Evolutionary conservation across 1,139 yeast species (phyloP).

Genomic region (Pichia norvegensis): DNA sequence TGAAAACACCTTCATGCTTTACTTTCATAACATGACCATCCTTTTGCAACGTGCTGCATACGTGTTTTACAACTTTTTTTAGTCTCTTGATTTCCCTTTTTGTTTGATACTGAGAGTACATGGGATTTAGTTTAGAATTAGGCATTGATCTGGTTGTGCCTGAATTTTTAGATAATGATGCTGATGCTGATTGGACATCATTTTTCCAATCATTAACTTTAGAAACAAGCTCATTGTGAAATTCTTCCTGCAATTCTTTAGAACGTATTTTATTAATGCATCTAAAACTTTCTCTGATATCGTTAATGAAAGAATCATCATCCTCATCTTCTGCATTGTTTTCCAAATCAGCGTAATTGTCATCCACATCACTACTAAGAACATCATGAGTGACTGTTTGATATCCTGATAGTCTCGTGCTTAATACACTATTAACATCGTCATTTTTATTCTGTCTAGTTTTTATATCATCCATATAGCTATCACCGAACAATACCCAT

Average conservation of each 20-base stretch:
- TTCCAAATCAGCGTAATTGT: not conserved
- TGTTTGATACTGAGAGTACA: not conserved
- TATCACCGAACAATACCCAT: not conserved
- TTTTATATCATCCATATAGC: not conserved
- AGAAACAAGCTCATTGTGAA: slow-evolving; percentile 7
- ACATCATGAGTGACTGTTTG: not conserved
- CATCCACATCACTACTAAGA: not conserved
- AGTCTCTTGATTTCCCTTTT: not conserved
- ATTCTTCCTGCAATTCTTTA: not conserved
- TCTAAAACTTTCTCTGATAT: slow-evolving; percentile 3
- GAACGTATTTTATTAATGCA: not conserved
- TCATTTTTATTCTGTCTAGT: not conserved
- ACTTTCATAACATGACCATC: not conserved
- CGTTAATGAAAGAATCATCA: slow-evolving; percentile 7
- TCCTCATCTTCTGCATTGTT: slow-evolving; percentile 4
- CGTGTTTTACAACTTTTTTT: slow-evolving; percentile 1
- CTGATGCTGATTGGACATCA: not conserved
- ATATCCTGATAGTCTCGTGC: slow-evolving; percentile 8
- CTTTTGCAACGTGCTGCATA: slow-evolving; percentile 5
- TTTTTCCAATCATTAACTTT: slow-evolving; percentile 11
- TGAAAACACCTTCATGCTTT: slow-evolving; percentile 16
- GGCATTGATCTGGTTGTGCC: not conserved
- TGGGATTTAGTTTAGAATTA: not conserved
- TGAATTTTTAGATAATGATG: not conserved
- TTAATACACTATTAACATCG: slow-evolving; percentile 4